Evolutionary conservation across 2,329 filamentous ascomycete genomes (phyloP), one percentile per base, ranked within the genome.

Genomic region (Verticillium tricorpus): DNA sequence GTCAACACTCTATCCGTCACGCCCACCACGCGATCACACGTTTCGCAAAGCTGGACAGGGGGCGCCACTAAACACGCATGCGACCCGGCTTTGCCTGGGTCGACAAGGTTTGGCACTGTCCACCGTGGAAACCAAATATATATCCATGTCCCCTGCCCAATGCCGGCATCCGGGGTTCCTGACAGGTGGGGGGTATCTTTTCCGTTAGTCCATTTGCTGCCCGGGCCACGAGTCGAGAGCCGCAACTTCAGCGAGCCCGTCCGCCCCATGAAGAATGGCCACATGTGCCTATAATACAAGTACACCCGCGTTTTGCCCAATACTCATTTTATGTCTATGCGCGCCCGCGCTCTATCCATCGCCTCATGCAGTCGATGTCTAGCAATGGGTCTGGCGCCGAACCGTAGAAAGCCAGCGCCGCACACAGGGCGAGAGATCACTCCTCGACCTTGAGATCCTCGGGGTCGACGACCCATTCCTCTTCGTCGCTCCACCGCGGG

Each of bases 401-500:
- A 28, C 28, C 5, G 17, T 11, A n/a, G 17, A 50, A n/a, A 50
- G 40, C 39, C 5, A 14, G n/a, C 40, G n/a, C n/a, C n/a, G n/a
- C n/a, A n/a, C 22, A n/a, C 40, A 8, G n/a, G 22, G 19, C 7
- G 5, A 56, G 12, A 6, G 25, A 9, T 56, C 55, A 31, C 54
- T 56, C 54, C 7, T 56, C 60, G 58, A 67, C 63, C 28, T 63
- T 61, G 19, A 77, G 66, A 35, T 77, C 75, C 55, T 76, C 73
- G 0, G 72, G 69, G 34, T 72, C 70, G 55, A 77, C 80, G 15
- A 78, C 73, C 84, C 84, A 87, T 34, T 85, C 83, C 61, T 83
- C 78, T 67, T 85, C 83, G 58, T 86, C 84, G 40, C 78, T 80
- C 77, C 83, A 88, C 55, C 82, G 78, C 8, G 85, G 85, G 31